Percentiles rank a stretch among this genome's conserved stretches.
phyloP scores from a whole-genome alignment of 139 green algal species.

The Closterium sp. region DNA sequence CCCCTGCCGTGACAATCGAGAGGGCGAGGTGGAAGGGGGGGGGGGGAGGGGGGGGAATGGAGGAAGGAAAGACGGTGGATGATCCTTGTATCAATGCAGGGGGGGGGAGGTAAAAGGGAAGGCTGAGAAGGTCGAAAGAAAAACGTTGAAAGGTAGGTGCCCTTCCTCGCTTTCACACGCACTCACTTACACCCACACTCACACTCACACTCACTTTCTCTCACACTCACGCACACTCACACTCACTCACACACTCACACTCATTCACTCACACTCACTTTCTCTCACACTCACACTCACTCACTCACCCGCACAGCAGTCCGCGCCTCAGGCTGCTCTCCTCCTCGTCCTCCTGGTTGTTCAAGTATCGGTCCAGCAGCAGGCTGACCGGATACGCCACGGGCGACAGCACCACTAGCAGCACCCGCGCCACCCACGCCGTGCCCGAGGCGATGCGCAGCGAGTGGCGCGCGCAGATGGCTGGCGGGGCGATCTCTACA shows the following conservation, averaged over 20 bases:
- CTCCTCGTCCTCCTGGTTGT: not conserved
- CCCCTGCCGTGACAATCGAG: not conserved
- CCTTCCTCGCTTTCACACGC: not conserved
- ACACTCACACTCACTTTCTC: not conserved
- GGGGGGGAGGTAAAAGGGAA: no score
- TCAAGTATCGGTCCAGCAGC: conserved; percentile 17
- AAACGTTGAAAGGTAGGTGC: no score
- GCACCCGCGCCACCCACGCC: conserved; percentile 10
- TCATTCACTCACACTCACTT: not conserved
- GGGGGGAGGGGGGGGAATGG: not conserved
- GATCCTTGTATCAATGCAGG: no score
- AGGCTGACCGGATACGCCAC: conserved; percentile 32
- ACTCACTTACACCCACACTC: not conserved
- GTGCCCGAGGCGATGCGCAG: conserved; percentile 29
- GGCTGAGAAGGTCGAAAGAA: no score
- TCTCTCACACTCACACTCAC: not conserved
- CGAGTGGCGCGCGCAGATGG: conserved; percentile 30
- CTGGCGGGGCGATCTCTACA: conserved; percentile 30
- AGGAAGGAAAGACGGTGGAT: not conserved
- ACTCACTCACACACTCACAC: not conserved
- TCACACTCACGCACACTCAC: not conserved
- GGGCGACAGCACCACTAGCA: conserved; percentile 26
- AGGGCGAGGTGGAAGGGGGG: not conserved
- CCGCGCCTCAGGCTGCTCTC: not conserved
- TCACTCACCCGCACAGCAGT: not conserved